Base-by-base conservation (phyloP, 257 asterid species). In the Solanum peruvianum region DNA sequence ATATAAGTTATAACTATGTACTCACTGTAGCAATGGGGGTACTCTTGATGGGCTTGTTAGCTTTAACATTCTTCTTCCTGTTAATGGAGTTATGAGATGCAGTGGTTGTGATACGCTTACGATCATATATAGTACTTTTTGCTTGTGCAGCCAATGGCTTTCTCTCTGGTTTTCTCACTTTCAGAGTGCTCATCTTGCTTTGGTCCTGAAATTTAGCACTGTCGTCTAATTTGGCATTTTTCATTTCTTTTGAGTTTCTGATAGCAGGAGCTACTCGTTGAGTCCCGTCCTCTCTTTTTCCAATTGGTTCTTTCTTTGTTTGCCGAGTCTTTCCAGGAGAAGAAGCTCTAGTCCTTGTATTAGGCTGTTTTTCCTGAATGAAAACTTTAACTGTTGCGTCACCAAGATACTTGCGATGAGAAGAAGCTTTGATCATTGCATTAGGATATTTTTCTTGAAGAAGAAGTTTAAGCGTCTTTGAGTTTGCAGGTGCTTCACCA, bases 21-120 rank as follows among this genome's bases (percentile, higher is more conserved):
- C 47, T 91, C 89, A 95, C 98, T 35, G 44, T 56, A 86, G 86
- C 84, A 67, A 85, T 35, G 8, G 91, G 90, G 15, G 88, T 88
- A 73, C 83, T 89, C 78, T 91, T 87, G 29, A 64, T 85, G 25
- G 39, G 71, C 90, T 92, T 93, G 44, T 86, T 91, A 60, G 77
- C 84, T 64, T 88, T 89, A 35, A 85, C 86, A 69, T 80, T 90
- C 94, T 80, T 49, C 85, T 90, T 93, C 88, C 89, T 91, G 77
- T 82, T 90, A 87, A 88, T 84, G 88, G 80, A 87, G 80, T 70
- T 85, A 85, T 45, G 69, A 18, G 82, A 85, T 69, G 87, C 66
- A 84, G 87, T 56, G 29, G 42, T 80, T 80, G 85, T 47, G 41
- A 80, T 47, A 9, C 15, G 45, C 82, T 85, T 47, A 49, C 10